Conservation (phyloP, 371 early-diverging fungal genomes). For the Parasitella parasitica region DNA sequence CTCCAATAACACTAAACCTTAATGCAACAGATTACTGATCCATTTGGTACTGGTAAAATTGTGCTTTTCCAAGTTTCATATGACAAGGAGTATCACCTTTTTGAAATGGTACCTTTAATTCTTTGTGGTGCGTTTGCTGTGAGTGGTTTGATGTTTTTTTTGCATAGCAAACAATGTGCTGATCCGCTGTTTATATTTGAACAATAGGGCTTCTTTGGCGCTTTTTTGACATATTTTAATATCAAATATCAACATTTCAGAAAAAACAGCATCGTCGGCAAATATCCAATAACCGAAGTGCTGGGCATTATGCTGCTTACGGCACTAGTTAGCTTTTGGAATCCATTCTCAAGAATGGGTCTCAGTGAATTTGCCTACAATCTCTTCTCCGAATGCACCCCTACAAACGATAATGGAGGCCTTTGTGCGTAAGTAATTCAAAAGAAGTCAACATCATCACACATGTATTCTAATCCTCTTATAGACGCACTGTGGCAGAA, state of each 20-base stretch:
- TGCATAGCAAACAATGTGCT: not conserved
- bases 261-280: constrained; percentile 47
- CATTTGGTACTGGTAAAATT: constrained; percentile 87
- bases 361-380: constrained; percentile 77
- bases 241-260: constrained; percentile 65
- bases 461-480: not conserved
- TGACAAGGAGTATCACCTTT: constrained; percentile 82
- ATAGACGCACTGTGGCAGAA: constrained; percentile 35
- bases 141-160: constrained; percentile 10
- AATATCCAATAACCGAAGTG: constrained; percentile 71
- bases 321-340: constrained; percentile 71
- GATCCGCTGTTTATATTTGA: not conserved
- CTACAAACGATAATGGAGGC: constrained; percentile 54
- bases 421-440: constrained; percentile 59
- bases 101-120: constrained; percentile 83
- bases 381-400: constrained; percentile 82
- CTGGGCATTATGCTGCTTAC: constrained; percentile 72
- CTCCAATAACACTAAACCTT: not conserved
- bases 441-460: not conserved
- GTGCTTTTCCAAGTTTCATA: constrained; percentile 91
- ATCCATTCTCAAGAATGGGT: constrained; percentile 71
- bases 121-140: constrained; percentile 84
- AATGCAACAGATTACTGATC: constrained; percentile 70
- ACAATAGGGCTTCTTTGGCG: constrained; percentile 88
- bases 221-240: constrained; percentile 73